phyloP scores from a whole-genome alignment of 495 filamentous ascomycete species.

The Elasticomyces elasticus region DNA sequence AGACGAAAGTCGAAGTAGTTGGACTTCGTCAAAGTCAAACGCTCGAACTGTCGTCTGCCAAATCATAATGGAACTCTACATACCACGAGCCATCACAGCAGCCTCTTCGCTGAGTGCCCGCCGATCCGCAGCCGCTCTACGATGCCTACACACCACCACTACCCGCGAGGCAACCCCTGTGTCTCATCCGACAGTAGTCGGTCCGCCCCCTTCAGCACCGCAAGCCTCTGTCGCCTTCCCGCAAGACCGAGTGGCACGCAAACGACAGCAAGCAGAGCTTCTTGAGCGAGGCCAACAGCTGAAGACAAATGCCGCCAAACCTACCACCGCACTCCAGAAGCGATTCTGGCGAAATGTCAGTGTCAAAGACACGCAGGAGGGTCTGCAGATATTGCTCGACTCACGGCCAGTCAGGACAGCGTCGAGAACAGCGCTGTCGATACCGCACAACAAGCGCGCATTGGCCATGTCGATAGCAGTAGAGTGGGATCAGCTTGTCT shows the following conservation, averaged over 20 bases:
- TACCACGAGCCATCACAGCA: slow-evolving; percentile 5
- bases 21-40: neutral
- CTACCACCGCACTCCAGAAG: slow-evolving; percentile 45
- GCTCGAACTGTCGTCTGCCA: no score
- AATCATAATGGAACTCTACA: slow-evolving; percentile 6
- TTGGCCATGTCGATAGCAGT: slow-evolving; percentile 79
- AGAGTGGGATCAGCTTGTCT: slow-evolving; percentile 82
- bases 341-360: slow-evolving; percentile 78
- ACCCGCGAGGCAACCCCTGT: slow-evolving; percentile 47
- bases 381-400: slow-evolving; percentile 70
- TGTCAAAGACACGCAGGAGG: slow-evolving; percentile 53
- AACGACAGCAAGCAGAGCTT: slow-evolving; percentile 45
- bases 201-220: slow-evolving; percentile 74
- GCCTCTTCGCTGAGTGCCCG: slow-evolving; percentile 23
- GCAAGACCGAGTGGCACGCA: slow-evolving; percentile 42
- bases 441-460: slow-evolving; percentile 66
- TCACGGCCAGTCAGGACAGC: slow-evolving; percentile 66
- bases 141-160: slow-evolving; percentile 45
- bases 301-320: slow-evolving; percentile 34
- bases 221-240: slow-evolving; percentile 46
- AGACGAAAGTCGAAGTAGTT: neutral
- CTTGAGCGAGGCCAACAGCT: slow-evolving; percentile 40
- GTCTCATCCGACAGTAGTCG: slow-evolving; percentile 62
- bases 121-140: neutral
- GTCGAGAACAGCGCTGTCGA: slow-evolving; percentile 54